Evolutionary conservation across 768 basidiomycete genomes (phyloP).

Genomic region (Russula sp.): DNA sequence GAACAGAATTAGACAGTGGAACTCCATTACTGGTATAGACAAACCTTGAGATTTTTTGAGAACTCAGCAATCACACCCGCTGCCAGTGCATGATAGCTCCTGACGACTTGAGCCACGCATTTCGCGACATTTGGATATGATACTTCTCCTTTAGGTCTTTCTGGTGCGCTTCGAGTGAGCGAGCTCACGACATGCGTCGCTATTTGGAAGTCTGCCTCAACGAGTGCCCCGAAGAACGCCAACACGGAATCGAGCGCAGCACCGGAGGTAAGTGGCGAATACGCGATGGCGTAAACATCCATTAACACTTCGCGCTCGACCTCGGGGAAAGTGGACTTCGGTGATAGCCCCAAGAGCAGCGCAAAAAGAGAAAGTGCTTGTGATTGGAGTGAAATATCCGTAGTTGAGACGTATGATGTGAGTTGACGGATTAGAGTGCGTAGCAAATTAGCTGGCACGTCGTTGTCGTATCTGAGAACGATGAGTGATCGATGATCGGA

Average conservation of each 20-base stretch:
- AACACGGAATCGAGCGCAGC: slow-evolving; percentile 76
- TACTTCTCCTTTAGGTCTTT: slow-evolving; percentile 51
- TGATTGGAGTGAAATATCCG: slow-evolving; percentile 74
- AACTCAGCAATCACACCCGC: slow-evolving; percentile 84
- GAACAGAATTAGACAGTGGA: neutral
- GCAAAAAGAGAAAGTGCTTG: slow-evolving; percentile 63
- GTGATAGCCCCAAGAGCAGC: slow-evolving; percentile 62
- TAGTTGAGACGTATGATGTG: slow-evolving; percentile 63
- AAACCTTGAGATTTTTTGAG: slow-evolving; percentile 72
- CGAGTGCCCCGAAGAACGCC: slow-evolving; percentile 75
- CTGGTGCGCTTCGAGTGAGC: slow-evolving; percentile 61
- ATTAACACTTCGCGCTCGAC: slow-evolving; percentile 65
- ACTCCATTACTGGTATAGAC: neutral
- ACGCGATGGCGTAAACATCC: slow-evolving; percentile 63
- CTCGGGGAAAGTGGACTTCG: slow-evolving; percentile 62
- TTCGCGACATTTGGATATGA: slow-evolving; percentile 70
- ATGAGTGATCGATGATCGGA: slow-evolving; percentile 33
- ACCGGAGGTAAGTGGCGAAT: slow-evolving; percentile 74
- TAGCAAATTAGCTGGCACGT: slow-evolving; percentile 53
- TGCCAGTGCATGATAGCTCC: slow-evolving; percentile 59
- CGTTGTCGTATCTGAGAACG: slow-evolving; percentile 40
- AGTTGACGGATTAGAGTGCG: slow-evolving; percentile 64
- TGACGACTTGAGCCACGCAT: slow-evolving; percentile 80
- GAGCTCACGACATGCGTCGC: slow-evolving; percentile 77
- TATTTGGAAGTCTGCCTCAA: slow-evolving; percentile 76